Evolutionary conservation across 441 rosid genomes (phyloP), one percentile per base, ranked within the genome.

Genomic region (Theobroma grandiflorum): DNA sequence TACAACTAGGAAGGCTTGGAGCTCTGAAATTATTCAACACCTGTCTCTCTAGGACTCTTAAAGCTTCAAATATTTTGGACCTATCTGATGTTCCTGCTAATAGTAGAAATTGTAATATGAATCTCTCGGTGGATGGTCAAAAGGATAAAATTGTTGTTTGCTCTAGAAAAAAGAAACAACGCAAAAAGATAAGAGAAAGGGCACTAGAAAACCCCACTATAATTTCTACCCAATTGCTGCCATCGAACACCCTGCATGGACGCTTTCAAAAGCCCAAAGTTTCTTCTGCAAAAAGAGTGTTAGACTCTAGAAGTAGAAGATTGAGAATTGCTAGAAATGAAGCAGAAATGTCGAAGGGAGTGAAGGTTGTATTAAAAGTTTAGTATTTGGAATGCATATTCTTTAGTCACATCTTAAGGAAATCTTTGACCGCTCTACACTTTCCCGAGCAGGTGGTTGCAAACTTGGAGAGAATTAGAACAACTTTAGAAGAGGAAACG

Each of bases 261-360:
- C 57, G 52, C 75, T 69, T 42, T 33, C 70, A 55, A 59, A 82
- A 75, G 68, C 82, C 74, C 26, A 15, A 72, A 31, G 82, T 66
- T 74, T 79, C 86, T 73, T 82, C 85, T 79, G 74, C 49, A 42
- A 86, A 83, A 82, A 81, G 78, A 73, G 66, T 83, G 61, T 85
- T 85, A 38, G 88, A 83, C 53, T 81, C 86, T 72, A 87, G 86
- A 85, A 85, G 82, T 79, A 85, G 88, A 79, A 90, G 91, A 85
- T 87, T 75, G 86, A 78, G 53, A 82, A 85, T 88, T 70, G 92
- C 93, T 26, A 88, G 85, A 86, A 89, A 89, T 63, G 98, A 95
- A 87, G 94, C 90, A 69, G 98, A 91, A 82, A 81, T 91, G 93
- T 87, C 93, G 4, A 83, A 68, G 76, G 97, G 95, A 85, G 82